phyloP scores from a whole-genome alignment of 2,329 filamentous ascomycete species.

The Cercospora beticola region DNA sequence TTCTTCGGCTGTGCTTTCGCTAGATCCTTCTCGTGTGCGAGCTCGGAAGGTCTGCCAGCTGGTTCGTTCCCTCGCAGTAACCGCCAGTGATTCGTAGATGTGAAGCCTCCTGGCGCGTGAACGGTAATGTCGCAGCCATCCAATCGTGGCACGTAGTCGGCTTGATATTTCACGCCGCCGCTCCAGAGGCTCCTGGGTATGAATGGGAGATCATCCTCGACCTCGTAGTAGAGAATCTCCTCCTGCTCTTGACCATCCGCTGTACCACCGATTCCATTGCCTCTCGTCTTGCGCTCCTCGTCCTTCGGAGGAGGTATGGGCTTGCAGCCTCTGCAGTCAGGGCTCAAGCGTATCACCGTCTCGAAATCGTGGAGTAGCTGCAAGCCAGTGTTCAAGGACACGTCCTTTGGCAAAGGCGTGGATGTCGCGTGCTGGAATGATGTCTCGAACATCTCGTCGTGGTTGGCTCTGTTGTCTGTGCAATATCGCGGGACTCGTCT shows the following conservation, averaged over 20 bases:
- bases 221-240: slow-evolving; percentile 32
- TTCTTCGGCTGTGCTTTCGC: slow-evolving; percentile 28
- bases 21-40: slow-evolving; percentile 6
- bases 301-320: slow-evolving; percentile 24
- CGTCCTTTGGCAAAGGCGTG: slow-evolving; percentile 30
- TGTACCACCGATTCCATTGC: slow-evolving; percentile 10
- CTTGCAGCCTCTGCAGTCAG: slow-evolving; percentile 35
- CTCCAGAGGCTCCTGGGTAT: slow-evolving; percentile 38
- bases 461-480: not conserved
- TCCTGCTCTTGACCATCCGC: slow-evolving; percentile 15
- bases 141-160: slow-evolving; percentile 32
- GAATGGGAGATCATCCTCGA: slow-evolving; percentile 40
- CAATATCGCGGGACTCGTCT: not conserved
- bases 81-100: slow-evolving; percentile 36
- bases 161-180: slow-evolving; percentile 36
- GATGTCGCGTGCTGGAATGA: slow-evolving; percentile 35
- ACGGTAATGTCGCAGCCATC: slow-evolving; percentile 40
- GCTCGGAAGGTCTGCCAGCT: not conserved
- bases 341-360: slow-evolving; percentile 34
- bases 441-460: slow-evolving; percentile 35
- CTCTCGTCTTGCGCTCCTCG: slow-evolving; percentile 13
- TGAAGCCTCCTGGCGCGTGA: slow-evolving; percentile 39
- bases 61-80: slow-evolving; percentile 28
- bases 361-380: slow-evolving; percentile 38
- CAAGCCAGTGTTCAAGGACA: slow-evolving; percentile 30